phyloP scores from a whole-genome alignment of 2,329 filamentous ascomycete genomes.

The Microcera coccophila region DNA sequence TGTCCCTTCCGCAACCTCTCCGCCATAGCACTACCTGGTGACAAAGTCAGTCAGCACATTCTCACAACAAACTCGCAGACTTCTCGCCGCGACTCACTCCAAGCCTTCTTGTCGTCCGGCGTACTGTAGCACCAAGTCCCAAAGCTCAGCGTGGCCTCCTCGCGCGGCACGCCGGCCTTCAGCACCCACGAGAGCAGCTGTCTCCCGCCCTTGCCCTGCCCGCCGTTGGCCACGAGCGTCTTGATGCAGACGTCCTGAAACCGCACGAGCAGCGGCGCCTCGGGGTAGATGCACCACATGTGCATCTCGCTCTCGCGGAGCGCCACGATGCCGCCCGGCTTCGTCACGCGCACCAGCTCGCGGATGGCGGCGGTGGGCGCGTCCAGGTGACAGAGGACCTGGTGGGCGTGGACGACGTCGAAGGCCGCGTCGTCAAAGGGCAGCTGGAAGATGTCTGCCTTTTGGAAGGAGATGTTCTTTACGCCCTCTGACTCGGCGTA shows the following conservation, averaged over 20 bases:
- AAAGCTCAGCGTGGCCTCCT: conserved; percentile 23
- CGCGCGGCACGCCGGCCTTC: conserved; percentile 20
- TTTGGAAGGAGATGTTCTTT: conserved; percentile 26
- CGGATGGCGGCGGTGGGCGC: conserved; percentile 31
- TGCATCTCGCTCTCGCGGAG: conserved; percentile 29
- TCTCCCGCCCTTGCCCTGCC: conserved; percentile 25
- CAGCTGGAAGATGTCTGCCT: conserved; percentile 31
- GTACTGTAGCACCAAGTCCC: conserved; percentile 31
- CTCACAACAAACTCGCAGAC: neutral
- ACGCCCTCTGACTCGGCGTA: conserved; percentile 22
- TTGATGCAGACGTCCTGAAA: conserved; percentile 22
- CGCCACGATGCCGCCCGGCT: conserved; percentile 41
- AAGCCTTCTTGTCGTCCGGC: conserved; percentile 20
- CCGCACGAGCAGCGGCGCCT: conserved; percentile 19
- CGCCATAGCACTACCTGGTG: conserved; percentile 25
- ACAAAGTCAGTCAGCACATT: conserved; percentile 8
- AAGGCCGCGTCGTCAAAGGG: conserved; percentile 39
- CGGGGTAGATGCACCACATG: conserved; percentile 30
- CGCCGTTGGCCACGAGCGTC: conserved; percentile 22
- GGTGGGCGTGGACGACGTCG: conserved; percentile 42
- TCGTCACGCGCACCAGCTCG: conserved; percentile 43
- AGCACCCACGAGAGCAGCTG: conserved; percentile 28
- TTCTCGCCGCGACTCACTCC: conserved; percentile 21
- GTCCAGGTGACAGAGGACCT: conserved; percentile 41
- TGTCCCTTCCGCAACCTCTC: conserved; percentile 23